phyloP scores from a whole-genome alignment of 495 filamentous ascomycete species.

The Penicillium roqueforti region DNA sequence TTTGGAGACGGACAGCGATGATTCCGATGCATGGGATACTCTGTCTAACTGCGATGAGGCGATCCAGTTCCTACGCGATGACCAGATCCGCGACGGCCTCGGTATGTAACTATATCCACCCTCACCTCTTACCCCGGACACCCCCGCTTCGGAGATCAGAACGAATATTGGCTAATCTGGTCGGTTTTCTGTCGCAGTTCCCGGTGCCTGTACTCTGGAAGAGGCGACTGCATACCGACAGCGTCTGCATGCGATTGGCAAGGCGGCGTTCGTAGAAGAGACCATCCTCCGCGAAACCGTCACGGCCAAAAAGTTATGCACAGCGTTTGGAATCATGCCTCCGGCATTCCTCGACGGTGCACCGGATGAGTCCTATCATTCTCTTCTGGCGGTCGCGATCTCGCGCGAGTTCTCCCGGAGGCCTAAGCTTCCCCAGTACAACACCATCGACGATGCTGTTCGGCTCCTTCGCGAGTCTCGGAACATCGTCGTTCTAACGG shows the following conservation, averaged over 20 bases:
- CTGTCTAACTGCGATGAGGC: constrained; percentile 66
- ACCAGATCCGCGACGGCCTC: constrained; percentile 56
- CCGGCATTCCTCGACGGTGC: constrained; percentile 72
- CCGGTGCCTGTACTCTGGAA: constrained; percentile 66
- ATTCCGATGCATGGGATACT: constrained; percentile 63
- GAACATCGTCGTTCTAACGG: constrained; percentile 91
- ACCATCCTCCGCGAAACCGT: constrained; percentile 65
- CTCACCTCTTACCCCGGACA: constrained; percentile 21
- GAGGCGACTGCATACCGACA: constrained; percentile 66
- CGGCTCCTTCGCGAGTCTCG: constrained; percentile 63
- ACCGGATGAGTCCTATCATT: constrained; percentile 69
- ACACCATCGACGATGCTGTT: constrained; percentile 84
- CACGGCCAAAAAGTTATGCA: constrained; percentile 78
- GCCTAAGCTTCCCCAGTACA: constrained; percentile 74
- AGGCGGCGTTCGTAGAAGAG: constrained; percentile 66
- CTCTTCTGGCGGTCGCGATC: constrained; percentile 70
- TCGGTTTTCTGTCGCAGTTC: constrained; percentile 24
- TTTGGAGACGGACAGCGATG: constrained; percentile 58
- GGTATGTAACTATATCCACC: constrained; percentile 22
- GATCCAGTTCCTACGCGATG: constrained; percentile 59
- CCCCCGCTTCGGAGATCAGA: constrained; percentile 25
- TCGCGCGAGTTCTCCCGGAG: constrained; percentile 78
- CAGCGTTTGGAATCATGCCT: constrained; percentile 82
- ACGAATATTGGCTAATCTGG: constrained; percentile 14
- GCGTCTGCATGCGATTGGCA: constrained; percentile 68